A percentile compares a stretch with the other conserved stretches of the same genome.
phyloP scores from a whole-genome alignment of 768 basidiomycete genomes.

The Antrodiella citrinella region DNA sequence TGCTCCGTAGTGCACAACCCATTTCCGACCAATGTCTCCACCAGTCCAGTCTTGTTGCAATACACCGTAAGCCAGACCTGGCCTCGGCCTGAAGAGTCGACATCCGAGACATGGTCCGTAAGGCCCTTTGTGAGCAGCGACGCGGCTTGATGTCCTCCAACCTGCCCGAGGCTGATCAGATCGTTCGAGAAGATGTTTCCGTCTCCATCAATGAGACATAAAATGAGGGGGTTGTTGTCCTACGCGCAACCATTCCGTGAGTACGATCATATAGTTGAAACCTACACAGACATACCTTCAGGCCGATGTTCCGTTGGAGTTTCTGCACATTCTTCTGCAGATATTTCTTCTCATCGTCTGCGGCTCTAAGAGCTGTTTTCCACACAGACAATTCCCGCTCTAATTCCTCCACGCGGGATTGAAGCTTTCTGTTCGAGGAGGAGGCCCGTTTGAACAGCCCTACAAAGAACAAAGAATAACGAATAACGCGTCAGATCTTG shows the following conservation, averaged over 20 bases:
- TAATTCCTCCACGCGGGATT: constrained; percentile 25
- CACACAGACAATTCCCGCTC: constrained; percentile 33
- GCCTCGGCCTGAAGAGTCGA: constrained; percentile 18
- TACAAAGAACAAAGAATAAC: constrained; percentile 7
- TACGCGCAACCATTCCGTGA: constrained; percentile 10
- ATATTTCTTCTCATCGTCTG: constrained; percentile 26
- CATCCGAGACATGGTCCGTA: constrained; percentile 24
- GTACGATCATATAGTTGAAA: neutral
- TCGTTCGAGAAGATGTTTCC: constrained; percentile 31
- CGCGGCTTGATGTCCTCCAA: constrained; percentile 30
- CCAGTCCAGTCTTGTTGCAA: constrained; percentile 28
- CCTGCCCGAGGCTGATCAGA: constrained; percentile 23
- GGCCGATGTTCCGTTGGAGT: constrained; percentile 26
- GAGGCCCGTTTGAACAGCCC: constrained; percentile 26
- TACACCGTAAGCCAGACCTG: constrained; percentile 31
- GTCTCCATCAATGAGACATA: constrained; percentile 33
- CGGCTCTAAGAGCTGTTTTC: constrained; percentile 29
- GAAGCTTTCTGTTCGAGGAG: constrained; percentile 24
- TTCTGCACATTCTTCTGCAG: constrained; percentile 19
- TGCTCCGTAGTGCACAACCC: constrained; percentile 25
- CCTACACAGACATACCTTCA: constrained; percentile 19
- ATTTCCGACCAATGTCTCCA: constrained; percentile 23
- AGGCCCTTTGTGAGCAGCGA: constrained; percentile 28
- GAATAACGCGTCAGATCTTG: neutral
- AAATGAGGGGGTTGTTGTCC: constrained; percentile 33